These are phyloP conservation scores for Ustilago nuda DNA, from an alignment of 1,284 basidiomycete genomes.

Conservation along the genomic window DNA sequence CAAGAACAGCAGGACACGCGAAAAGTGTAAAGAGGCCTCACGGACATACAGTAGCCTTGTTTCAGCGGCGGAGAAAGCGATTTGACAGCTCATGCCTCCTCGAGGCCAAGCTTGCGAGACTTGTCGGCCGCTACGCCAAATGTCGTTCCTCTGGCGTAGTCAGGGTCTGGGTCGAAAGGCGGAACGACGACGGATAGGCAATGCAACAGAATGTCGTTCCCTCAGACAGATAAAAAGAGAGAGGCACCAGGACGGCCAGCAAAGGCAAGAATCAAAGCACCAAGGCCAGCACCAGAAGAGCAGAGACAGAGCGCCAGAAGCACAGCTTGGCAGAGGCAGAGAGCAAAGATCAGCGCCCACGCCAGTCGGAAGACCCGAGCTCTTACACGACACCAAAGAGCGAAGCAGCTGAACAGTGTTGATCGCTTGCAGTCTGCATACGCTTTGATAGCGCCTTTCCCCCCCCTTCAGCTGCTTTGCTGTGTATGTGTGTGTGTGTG, in stretches of 20 bases:
- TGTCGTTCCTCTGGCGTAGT: too few relatives aligned
- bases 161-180: too few relatives aligned
- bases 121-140: slow-evolving; percentile 11
- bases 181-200: background rate
- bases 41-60: slow-evolving; percentile 6
- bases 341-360: slow-evolving; percentile 1
- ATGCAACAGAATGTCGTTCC: background rate
- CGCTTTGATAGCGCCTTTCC: slow-evolving; percentile 2
- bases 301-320: slow-evolving; percentile 1
- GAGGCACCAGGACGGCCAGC: background rate
- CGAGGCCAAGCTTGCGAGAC: background rate
- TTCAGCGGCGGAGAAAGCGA: slow-evolving; percentile 13
- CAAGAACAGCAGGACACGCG: background rate
- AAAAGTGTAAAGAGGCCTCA: background rate
- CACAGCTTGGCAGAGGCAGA: background rate
- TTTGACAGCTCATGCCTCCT: slow-evolving; percentile 15
- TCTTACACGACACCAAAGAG: background rate
- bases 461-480: background rate
- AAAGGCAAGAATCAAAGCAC: background rate
- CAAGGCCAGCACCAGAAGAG: background rate
- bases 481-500: background rate
- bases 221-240: background rate
- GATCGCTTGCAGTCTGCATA: slow-evolving; percentile 12
- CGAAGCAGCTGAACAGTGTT: slow-evolving; percentile 6
- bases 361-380: slow-evolving; percentile 9